Conservation (phyloP, 352 stramenopile genomes). For the Phytophthora ohioensis region DNA sequence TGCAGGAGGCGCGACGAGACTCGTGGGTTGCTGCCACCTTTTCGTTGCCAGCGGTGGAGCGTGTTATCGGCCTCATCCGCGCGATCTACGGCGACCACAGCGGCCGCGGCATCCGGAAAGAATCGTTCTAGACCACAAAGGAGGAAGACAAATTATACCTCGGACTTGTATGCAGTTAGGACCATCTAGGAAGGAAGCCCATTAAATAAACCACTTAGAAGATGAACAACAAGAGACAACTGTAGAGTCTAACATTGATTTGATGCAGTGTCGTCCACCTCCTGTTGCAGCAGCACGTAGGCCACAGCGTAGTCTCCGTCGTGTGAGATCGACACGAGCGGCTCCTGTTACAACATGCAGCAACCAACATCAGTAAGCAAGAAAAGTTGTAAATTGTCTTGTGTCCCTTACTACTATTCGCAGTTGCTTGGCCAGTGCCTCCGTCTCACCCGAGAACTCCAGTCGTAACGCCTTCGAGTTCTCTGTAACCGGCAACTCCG, state of each 20-base stretch:
- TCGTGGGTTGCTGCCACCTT: constrained; percentile 50
- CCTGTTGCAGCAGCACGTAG: constrained; percentile 78
- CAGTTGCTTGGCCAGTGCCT: constrained; percentile 60
- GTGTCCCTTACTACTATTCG: constrained; percentile 50
- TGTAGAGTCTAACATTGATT: not conserved
- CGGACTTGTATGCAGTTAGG: constrained; percentile 10
- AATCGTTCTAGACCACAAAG: constrained; percentile 52
- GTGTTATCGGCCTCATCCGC: constrained; percentile 65
- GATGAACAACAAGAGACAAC: not conserved
- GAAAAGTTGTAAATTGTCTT: not conserved
- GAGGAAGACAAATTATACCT: constrained; percentile 21
- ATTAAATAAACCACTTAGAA: constrained; percentile 16
- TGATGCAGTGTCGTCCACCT: constrained; percentile 12
- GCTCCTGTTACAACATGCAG: constrained; percentile 40
- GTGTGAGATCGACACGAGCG: constrained; percentile 82
- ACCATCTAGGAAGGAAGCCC: constrained; percentile 10
- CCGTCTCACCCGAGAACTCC: constrained; percentile 69
- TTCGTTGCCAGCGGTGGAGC: constrained; percentile 65
- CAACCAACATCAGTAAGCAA: constrained; percentile 9
- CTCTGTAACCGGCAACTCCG: constrained; percentile 38
- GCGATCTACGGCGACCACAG: constrained; percentile 69
- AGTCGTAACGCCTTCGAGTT: constrained; percentile 55
- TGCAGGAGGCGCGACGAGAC: constrained; percentile 41
- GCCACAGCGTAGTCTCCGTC: constrained; percentile 86
- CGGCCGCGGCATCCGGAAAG: constrained; percentile 50